Evolutionary conservation across 129 eudicot species (phyloP).

Genomic region (Tagetes erecta): DNA sequence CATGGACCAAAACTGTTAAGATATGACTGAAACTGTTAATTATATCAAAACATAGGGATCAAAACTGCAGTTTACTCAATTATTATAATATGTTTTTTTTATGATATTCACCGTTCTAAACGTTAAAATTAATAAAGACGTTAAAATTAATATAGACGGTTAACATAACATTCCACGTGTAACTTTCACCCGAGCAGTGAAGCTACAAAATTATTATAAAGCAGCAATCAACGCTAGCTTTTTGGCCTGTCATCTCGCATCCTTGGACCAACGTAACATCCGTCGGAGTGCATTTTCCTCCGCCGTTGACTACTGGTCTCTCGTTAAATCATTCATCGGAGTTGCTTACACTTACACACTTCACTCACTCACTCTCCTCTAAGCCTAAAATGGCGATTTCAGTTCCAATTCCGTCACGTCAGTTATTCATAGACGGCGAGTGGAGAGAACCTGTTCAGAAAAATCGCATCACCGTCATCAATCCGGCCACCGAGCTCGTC

Average conservation of each 20-base stretch:
- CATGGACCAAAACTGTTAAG: too few species aligned
- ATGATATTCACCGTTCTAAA: too few species aligned
- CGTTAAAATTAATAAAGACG: too few species aligned
- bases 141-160: too few species aligned
- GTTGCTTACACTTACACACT: constrained; percentile 5
- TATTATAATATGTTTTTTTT: too few species aligned
- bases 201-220: too few species aligned
- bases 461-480: constrained; percentile 67
- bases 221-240: neutral
- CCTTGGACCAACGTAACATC: neutral
- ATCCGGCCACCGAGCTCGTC: constrained; percentile 70
- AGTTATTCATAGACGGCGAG: constrained; percentile 74
- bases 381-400: constrained; percentile 33
- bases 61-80: too few species aligned
- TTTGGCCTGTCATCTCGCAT: neutral
- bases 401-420: constrained; percentile 57
- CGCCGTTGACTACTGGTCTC: constrained; percentile 9
- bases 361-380: constrained; percentile 2
- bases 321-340: constrained; percentile 18
- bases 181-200: too few species aligned
- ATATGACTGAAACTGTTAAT: too few species aligned
- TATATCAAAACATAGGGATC: too few species aligned
- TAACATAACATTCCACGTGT: too few species aligned
- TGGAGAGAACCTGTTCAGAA: constrained; percentile 70
- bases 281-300: neutral